Evolutionary conservation across 2,329 filamentous ascomycete genomes (phyloP), one percentile per base, ranked within the genome.

Genomic region (Keithomyces neogunnii): DNA sequence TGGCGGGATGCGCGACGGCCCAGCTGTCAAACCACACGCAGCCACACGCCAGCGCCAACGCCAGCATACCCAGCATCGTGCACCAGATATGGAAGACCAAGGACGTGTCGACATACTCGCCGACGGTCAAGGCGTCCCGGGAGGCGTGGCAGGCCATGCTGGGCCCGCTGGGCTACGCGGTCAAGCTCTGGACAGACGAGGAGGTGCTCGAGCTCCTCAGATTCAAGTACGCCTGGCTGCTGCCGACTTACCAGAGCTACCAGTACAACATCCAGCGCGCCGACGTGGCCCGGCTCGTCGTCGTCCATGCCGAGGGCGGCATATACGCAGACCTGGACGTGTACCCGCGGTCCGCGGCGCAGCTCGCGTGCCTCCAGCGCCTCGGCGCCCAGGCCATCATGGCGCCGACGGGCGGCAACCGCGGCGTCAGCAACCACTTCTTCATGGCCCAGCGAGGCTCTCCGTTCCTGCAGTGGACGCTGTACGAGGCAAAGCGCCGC

Each of bases 251-350:
- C 46, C 40, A 60, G 28, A 44, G 42, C 6, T 62, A 62, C 42
- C 30, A 50, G 2, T 53, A 60, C 4, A 49, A 60, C 36, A 60
- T 60, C 1, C 60, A 62, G 46, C 49, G 59, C 33, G 60, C 60
- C 13, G 60, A 62, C 45, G 33, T 62, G 2, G 59, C 57, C 1
- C 45, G 60, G 13, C 53, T 62, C 13, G 45, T 59, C 4, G 54
- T 62, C 1, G 49, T 60, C 11, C 55, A 62, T 33, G 53, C 58
- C 1, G 51, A 60, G 13, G 59, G 59, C 2, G 59, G 59, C 30
- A 51, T 60, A 1, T 61, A 61, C 50, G 59, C 59, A 8, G 59
- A 61, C 43, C 48, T 61, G 8, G 59, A 61, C 44, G 59, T 58
- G 1, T 55, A 57, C 26, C 59, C 59, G 3, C 49, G 38, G 3